phyloP scores from a whole-genome alignment of 176 grass and related monocot genomes.

The Triticum aestivum region DNA sequence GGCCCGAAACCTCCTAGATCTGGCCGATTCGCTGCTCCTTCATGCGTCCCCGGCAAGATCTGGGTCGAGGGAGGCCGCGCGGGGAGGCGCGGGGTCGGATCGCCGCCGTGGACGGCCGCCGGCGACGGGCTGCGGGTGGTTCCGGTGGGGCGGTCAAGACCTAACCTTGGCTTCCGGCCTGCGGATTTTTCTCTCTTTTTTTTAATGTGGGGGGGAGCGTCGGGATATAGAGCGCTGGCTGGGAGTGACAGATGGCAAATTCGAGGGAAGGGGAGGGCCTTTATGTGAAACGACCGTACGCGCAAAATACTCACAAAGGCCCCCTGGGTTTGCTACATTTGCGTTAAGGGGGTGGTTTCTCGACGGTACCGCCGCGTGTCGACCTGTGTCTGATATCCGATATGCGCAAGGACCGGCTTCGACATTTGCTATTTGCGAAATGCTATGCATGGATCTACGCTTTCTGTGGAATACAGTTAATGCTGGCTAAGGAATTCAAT shows the following conservation, averaged over 20 bases:
- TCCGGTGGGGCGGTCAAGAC: background rate
- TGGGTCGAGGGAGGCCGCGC: background rate
- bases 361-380: background rate
- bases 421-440: background rate
- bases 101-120: background rate
- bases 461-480: background rate
- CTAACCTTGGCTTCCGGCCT: background rate
- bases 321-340: background rate
- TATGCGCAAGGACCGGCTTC: background rate
- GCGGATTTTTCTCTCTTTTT: background rate
- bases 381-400: background rate
- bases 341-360: background rate
- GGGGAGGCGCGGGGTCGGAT: background rate
- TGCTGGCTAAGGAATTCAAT: background rate
- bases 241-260: background rate
- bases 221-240: background rate
- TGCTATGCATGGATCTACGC: background rate
- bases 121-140: background rate
- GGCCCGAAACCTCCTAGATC: background rate
- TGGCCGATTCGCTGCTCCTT: background rate
- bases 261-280: background rate
- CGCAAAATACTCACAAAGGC: rapidly evolving
- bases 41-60: background rate
- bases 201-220: background rate
- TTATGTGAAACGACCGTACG: background rate